These are phyloP conservation scores for Grosmannia huntii DNA, from an alignment of 2,329 filamentous ascomycete species.

Conservation along the genomic window DNA sequence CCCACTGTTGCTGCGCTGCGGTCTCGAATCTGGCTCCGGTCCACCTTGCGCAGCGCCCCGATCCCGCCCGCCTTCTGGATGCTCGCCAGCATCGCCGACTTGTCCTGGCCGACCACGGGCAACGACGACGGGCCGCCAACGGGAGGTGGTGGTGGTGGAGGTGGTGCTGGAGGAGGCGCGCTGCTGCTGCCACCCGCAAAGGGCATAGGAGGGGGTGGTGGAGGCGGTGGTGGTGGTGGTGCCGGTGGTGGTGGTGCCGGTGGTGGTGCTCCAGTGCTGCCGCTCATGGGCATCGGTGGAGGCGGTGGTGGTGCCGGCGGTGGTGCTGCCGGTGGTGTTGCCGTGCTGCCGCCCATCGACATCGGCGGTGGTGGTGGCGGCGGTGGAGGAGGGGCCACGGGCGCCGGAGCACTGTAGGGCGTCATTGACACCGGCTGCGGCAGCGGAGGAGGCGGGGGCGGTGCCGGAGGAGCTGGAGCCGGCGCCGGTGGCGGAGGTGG, in stretches of 20 bases:
- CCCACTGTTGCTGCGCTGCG: slow-evolving; percentile 54
- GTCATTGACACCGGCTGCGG: neutral
- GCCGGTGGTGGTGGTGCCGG: slow-evolving; percentile 25
- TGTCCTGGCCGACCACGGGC: slow-evolving; percentile 30
- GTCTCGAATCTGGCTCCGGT: slow-evolving; percentile 56
- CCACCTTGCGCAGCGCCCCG: slow-evolving; percentile 61
- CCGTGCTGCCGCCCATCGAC: slow-evolving; percentile 8
- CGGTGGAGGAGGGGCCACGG: neutral
- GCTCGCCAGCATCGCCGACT: slow-evolving; percentile 52
- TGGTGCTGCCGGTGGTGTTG: slow-evolving; percentile 23
- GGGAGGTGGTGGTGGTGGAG: slow-evolving; percentile 15
- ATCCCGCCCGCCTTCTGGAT: slow-evolving; percentile 61
- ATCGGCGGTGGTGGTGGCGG: slow-evolving; percentile 1
- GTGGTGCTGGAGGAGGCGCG: slow-evolving; percentile 26
- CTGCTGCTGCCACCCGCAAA: neutral
- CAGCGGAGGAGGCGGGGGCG: neutral
- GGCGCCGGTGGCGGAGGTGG: neutral
- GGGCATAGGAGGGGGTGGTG: slow-evolving; percentile 20
- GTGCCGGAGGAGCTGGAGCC: neutral
- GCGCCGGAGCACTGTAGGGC: neutral
- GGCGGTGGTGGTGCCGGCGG: slow-evolving; percentile 16
- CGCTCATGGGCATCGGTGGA: slow-evolving; percentile 2
- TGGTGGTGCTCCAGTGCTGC: slow-evolving; percentile 1
- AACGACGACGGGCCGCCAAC: slow-evolving; percentile 15
- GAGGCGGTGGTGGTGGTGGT: slow-evolving; percentile 25